Percentiles rank a stretch among this genome's conserved stretches.
Conservation (phyloP, 2,329 filamentous ascomycete species). For the Fragosphaeria purpurea region DNA sequence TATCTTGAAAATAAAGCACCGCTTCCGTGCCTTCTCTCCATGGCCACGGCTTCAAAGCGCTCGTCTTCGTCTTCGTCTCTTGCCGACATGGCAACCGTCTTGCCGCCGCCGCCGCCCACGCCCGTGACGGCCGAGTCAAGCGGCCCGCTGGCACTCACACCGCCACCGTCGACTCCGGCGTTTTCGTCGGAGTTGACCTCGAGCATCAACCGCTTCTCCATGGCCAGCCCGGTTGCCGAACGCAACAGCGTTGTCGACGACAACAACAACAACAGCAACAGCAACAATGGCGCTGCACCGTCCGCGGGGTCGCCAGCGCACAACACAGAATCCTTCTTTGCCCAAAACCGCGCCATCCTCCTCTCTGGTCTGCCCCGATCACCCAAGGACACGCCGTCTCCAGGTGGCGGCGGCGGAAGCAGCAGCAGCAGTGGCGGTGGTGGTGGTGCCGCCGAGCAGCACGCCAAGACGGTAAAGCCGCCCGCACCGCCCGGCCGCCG, state of each 20-base stretch:
- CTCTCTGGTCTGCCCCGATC: conserved; percentile 8
- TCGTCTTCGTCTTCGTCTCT: no score
- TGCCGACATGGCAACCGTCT: no score
- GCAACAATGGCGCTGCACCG: no score
- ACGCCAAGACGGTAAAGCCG: no score
- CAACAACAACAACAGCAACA: no score
- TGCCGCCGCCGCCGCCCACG: no score
- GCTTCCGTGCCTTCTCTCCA: no score
- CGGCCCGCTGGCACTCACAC: conserved; percentile 5
- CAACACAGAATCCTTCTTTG: conserved; percentile 5
- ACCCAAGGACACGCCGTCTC: background rate
- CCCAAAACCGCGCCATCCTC: conserved; percentile 11
- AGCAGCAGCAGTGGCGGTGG: background rate
- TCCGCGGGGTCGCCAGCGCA: background rate
- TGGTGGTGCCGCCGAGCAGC: background rate
- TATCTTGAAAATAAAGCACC: no score
- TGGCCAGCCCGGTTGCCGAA: conserved; percentile 5
- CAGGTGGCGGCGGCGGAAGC: background rate
- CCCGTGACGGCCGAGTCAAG: background rate
- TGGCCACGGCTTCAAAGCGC: no score
- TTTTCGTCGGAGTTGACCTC: conserved; percentile 3
- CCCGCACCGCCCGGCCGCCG: background rate
- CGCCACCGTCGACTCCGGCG: conserved; percentile 5
- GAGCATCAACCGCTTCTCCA: conserved; percentile 6
- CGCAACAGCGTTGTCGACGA: background rate